Evolutionary conservation across 2,329 filamentous ascomycete species (phyloP).

Genomic region (Ophiostoma ips): DNA sequence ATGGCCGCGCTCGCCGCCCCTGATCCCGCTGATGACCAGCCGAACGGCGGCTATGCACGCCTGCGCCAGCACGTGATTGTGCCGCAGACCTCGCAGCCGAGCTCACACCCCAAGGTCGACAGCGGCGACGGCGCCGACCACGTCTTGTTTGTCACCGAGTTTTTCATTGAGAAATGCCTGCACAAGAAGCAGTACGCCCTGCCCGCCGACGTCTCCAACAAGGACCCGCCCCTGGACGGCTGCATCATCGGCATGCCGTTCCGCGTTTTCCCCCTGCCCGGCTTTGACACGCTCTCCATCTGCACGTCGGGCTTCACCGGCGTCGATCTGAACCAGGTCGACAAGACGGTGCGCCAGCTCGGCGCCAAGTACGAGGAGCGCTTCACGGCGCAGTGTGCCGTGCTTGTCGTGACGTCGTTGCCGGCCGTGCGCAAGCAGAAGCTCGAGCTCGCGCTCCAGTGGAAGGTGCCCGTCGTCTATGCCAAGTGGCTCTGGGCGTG

Average conservation of each 20-base stretch:
- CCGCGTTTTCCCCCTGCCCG: slow-evolving; percentile 51
- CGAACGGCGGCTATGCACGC: slow-evolving; percentile 7
- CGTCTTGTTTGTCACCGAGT: slow-evolving; percentile 59
- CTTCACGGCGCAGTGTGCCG: slow-evolving; percentile 54
- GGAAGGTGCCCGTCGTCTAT: slow-evolving; percentile 67
- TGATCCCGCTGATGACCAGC: slow-evolving; percentile 8
- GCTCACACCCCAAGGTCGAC: slow-evolving; percentile 28
- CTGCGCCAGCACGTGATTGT: slow-evolving; percentile 37
- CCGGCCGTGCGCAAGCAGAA: slow-evolving; percentile 56
- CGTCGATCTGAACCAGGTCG: slow-evolving; percentile 74
- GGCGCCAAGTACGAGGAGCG: slow-evolving; percentile 72
- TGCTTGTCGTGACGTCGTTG: slow-evolving; percentile 59
- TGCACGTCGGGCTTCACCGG: slow-evolving; percentile 73
- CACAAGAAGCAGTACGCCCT: slow-evolving; percentile 59
- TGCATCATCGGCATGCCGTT: slow-evolving; percentile 71
- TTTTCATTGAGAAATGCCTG: slow-evolving; percentile 84
- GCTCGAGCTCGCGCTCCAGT: slow-evolving; percentile 58
- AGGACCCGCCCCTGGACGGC: slow-evolving; percentile 22
- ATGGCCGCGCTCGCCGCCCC: slow-evolving; percentile 20
- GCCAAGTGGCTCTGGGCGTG: slow-evolving; percentile 78
- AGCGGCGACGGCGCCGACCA: slow-evolving; percentile 16
- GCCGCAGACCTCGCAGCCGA: slow-evolving; percentile 35
- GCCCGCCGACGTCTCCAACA: slow-evolving; percentile 41
- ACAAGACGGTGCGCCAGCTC: slow-evolving; percentile 59
- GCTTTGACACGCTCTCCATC: slow-evolving; percentile 56